Evolutionary conservation across 2,329 filamentous ascomycete species (phyloP).

Genomic region (Magnaporthiopsis incrustans): DNA sequence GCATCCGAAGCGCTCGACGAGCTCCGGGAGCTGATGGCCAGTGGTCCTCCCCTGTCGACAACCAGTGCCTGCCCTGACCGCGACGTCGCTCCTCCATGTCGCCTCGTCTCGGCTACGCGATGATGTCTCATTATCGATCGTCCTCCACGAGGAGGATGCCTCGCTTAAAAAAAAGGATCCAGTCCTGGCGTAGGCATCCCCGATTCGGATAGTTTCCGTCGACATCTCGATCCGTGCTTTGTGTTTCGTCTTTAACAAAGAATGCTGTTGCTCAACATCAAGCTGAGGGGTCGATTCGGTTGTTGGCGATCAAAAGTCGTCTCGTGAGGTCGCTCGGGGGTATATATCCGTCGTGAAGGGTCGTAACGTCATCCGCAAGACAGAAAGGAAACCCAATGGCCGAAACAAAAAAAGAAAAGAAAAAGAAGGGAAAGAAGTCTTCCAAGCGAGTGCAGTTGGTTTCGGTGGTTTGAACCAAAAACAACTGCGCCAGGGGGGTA

Average conservation of each 20-base stretch:
- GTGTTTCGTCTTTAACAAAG: constrained; percentile 11
- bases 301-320: constrained; percentile 26
- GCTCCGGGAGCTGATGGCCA: constrained; percentile 7
- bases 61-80: constrained; percentile 33
- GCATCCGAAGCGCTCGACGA: constrained; percentile 5
- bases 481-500: constrained; percentile 20
- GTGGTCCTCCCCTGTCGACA: constrained; percentile 31
- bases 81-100: constrained; percentile 23
- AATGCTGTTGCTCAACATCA: constrained; percentile 13
- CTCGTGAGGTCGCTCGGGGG: constrained; percentile 23
- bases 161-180: constrained; percentile 2
- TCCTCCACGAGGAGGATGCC: not conserved
- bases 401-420: constrained; percentile 22
- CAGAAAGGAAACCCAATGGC: constrained; percentile 28
- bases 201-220: constrained; percentile 2
- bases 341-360: constrained; percentile 30
- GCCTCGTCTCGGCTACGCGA: constrained; percentile 25
- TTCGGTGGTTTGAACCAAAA: constrained; percentile 1
- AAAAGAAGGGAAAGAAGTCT: constrained; percentile 22
- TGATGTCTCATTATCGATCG: constrained; percentile 18
- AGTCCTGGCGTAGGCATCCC: constrained; percentile 1
- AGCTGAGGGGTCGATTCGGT: constrained; percentile 17
- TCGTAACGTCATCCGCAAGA: constrained; percentile 40
- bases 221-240: constrained; percentile 7
- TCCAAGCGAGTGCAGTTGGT: constrained; percentile 26